phyloP scores from a whole-genome alignment of 495 filamentous ascomycete species.

The Neurospora tetrasperma region DNA sequence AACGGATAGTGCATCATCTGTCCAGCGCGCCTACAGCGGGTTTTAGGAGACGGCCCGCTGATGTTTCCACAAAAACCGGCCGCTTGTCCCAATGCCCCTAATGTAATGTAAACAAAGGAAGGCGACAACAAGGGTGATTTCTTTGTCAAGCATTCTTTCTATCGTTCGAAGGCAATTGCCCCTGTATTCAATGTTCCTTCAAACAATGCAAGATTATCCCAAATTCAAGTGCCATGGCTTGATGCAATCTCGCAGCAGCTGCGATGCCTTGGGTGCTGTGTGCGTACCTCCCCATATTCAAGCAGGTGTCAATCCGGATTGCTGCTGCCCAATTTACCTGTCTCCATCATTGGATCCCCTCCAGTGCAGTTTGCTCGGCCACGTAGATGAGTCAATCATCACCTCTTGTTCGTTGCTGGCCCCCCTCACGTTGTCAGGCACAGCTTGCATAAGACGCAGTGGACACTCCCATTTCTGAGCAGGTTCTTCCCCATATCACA shows the following conservation, averaged over 20 bases:
- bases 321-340: not conserved
- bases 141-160: not conserved
- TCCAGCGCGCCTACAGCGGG: too few relatives aligned
- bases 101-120: not conserved
- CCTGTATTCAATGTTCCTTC: not conserved
- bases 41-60: too few relatives aligned
- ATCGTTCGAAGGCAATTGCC: not conserved
- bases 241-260: not conserved
- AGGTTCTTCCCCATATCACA: accelerated
- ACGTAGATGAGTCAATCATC: not conserved
- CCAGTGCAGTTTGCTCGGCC: not conserved
- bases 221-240: not conserved
- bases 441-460: not conserved
- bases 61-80: too few relatives aligned
- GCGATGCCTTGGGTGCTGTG: not conserved
- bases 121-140: not conserved
- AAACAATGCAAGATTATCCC: not conserved
- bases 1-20: not conserved
- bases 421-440: not conserved
- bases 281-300: too few relatives aligned
- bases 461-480: not conserved
- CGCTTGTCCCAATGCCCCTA: too few relatives aligned
- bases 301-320: not conserved
- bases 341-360: not conserved
- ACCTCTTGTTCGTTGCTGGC: not conserved